Conservation (phyloP, 2,329 filamentous ascomycete species). For the Leptographium galeiforme region DNA sequence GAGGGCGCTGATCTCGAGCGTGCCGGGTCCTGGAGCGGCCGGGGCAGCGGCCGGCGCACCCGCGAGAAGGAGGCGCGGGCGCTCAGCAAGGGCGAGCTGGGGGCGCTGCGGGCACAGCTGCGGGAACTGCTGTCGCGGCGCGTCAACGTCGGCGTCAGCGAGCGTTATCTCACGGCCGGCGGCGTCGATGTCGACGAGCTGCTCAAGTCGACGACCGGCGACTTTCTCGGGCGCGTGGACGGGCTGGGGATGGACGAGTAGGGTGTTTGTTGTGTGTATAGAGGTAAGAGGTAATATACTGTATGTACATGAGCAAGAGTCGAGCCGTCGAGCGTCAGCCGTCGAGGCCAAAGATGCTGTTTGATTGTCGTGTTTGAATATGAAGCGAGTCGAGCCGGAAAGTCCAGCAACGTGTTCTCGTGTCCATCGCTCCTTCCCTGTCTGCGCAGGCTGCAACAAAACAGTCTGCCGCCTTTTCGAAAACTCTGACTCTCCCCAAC, state of each 20-base stretch:
- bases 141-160: slow-evolving; percentile 79
- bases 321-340: too few relatives aligned
- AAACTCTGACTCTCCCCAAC: too few relatives aligned
- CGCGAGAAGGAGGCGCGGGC: slow-evolving; percentile 58
- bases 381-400: too few relatives aligned
- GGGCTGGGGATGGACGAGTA: slow-evolving; percentile 25
- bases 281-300: too few relatives aligned
- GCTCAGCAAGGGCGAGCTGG: slow-evolving; percentile 62
- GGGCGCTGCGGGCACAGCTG: slow-evolving; percentile 56
- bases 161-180: slow-evolving; percentile 71
- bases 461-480: too few relatives aligned
- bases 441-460: too few relatives aligned
- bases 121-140: slow-evolving; percentile 55
- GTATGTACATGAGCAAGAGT: too few relatives aligned
- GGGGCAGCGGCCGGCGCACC: slow-evolving; percentile 59
- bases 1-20: slow-evolving; percentile 85
- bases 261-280: neutral
- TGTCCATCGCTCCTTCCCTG: too few relatives aligned
- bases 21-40: slow-evolving; percentile 48
- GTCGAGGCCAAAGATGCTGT: too few relatives aligned
- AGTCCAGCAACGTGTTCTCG: too few relatives aligned
- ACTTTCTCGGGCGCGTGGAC: slow-evolving; percentile 46
- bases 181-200: slow-evolving; percentile 71
- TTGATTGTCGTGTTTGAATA: too few relatives aligned
- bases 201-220: slow-evolving; percentile 47